Evolutionary conservation across 352 stramenopile genomes (phyloP).

Genomic region (Globisporangium recalcitrans): DNA sequence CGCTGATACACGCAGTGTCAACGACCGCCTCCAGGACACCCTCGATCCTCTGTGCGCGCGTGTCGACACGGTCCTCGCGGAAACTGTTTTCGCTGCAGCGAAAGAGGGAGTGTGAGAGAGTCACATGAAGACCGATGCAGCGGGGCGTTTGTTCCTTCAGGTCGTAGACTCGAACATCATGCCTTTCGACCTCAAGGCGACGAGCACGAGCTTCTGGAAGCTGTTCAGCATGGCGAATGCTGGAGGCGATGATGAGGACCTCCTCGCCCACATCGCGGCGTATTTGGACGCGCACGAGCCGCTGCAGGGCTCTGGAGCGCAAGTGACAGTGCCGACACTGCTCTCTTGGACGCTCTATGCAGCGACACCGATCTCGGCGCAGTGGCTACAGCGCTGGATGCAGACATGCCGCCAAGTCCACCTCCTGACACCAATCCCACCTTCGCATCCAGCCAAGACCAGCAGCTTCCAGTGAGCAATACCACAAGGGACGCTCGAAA

Average conservation of each 20-base stretch:
- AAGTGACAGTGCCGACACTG: not conserved
- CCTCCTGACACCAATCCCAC: not conserved
- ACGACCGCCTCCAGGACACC: not conserved
- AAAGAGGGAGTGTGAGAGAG: not conserved
- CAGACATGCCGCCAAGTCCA: not conserved
- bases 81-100: not conserved
- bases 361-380: too few relatives aligned
- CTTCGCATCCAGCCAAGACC: not conserved
- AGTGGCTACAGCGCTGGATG: too few relatives aligned
- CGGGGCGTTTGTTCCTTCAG: not conserved
- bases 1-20: not conserved
- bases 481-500: not conserved
- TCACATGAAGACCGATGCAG: not conserved
- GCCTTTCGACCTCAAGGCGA: not conserved
- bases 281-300: too few relatives aligned
- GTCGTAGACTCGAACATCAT: slow-evolving; percentile 6
- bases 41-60: not conserved
- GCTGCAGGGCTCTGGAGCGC: slow-evolving; percentile 51
- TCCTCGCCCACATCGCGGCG: too few relatives aligned
- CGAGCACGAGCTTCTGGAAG: slow-evolving; percentile 1
- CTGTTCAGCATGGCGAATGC: not conserved
- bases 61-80: not conserved
- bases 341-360: not conserved
- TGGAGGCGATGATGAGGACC: too few relatives aligned
- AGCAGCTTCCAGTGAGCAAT: not conserved